Base-by-base conservation (phyloP, 1,284 basidiomycete genomes). In the Ganoderma leucocontextum region DNA sequence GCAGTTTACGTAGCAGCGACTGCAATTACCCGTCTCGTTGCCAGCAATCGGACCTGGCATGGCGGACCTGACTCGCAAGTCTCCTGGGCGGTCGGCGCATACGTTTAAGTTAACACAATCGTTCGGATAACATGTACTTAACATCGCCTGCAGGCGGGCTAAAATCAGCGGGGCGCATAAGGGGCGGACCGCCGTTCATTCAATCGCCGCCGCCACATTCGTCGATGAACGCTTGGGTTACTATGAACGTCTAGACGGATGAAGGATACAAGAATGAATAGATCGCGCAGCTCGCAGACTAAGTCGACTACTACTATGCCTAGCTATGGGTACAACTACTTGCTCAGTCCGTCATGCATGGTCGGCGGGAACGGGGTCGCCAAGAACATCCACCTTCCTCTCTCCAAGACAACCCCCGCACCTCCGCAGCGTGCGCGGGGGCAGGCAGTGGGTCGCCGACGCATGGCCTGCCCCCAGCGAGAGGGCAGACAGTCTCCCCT, bases 241-340 rank as follows among this genome's bases (percentile, higher is more conserved):
- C 13, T 8, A 35, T 35, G 52, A 55, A 55, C 52, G 29, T 12
- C 29, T 17, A 33, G 29, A 55, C 17, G 15, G 60, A 42, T 62
- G 65, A 70, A 70, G 69, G 68, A 73, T 73, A 71, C 72, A 71
- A 71, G 65, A 72, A 64, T 66, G 59, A 62, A 68, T 65, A 65
- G 59, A 70, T 71, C 68, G 69, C 60, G 63, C 69, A 66, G 44
- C 62, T 44, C 62, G 62, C 66, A 58, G 61, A 62, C 70, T 61
- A 57, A 67, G 60, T 60, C 67, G 62, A 69, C 68, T 69, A 70
- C 62, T 66, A 62, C 71, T 70, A 69, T 55, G 44, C 47, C 38
- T 60, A 25, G 13, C 60, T 66, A 67, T 55, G 60, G 65, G 66
- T 65, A 72, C 69, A 72, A 70, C 60, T 63, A 64, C 62, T 55